These are phyloP conservation scores for Mycena belliarum DNA, from an alignment of 768 basidiomycete species.

Conservation along the genomic window DNA sequence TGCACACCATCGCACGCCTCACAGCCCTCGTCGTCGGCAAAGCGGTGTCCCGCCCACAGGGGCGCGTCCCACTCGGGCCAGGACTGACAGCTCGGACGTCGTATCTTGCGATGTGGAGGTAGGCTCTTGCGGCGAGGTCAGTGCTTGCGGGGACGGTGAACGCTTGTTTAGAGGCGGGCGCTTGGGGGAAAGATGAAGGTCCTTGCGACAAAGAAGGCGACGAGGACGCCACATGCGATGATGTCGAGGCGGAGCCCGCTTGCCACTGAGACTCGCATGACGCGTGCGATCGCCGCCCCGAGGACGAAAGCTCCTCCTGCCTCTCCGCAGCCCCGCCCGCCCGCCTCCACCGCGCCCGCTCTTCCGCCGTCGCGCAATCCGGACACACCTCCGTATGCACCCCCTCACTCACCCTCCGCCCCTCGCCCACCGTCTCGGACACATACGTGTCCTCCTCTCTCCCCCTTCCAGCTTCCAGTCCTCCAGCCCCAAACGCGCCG, in stretches of 20 bases:
- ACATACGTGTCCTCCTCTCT: background rate
- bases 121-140: background rate
- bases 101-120: too few relatives aligned
- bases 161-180: too few relatives aligned
- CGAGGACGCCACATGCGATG: too few relatives aligned
- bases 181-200: too few relatives aligned
- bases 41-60: background rate
- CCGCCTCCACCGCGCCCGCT: slow-evolving; percentile 2
- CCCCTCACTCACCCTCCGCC: background rate
- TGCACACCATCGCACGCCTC: slow-evolving; percentile 43
- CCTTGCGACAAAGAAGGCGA: too few relatives aligned
- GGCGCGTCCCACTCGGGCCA: slow-evolving; percentile 12
- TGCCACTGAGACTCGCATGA: background rate
- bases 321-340: background rate
- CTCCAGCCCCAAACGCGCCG: background rate
- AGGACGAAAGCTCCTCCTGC: background rate
- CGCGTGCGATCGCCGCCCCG: background rate
- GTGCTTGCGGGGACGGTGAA: too few relatives aligned
- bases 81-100: background rate
- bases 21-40: slow-evolving; percentile 14
- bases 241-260: too few relatives aligned
- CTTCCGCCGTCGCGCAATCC: slow-evolving; percentile 9
- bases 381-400: slow-evolving; percentile 15
- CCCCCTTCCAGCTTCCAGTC: background rate
- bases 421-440: slow-evolving; percentile 8